Percentiles rank a stretch among this genome's conserved stretches.
phyloP scores from a whole-genome alignment of 2,329 filamentous ascomycete species.

The Monilinia polystroma region DNA sequence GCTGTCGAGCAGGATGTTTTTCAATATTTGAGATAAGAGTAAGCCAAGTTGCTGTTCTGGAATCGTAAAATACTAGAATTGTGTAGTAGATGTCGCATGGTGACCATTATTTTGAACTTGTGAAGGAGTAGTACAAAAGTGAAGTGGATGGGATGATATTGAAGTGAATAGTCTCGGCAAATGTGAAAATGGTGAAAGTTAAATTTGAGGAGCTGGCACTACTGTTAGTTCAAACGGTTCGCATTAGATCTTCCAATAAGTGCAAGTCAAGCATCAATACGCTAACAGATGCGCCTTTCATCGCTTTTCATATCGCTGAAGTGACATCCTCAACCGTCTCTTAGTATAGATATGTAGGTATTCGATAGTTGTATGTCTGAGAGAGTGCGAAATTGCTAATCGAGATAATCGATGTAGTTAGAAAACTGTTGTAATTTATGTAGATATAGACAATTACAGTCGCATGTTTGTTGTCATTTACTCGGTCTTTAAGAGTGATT shows the following conservation, averaged over 20 bases:
- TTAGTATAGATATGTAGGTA: neutral
- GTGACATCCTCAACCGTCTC: neutral
- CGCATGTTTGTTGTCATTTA: neutral
- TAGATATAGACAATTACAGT: neutral
- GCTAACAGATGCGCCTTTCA: no score
- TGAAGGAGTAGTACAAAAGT: neutral
- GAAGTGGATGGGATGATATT: neutral
- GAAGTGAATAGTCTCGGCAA: neutral
- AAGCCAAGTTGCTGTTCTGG: neutral
- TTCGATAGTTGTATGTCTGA: no score
- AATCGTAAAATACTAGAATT: neutral
- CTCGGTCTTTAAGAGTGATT: neutral
- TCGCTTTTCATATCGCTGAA: neutral
- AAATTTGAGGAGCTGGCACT: neutral
- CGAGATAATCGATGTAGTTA: neutral
- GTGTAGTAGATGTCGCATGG: neutral
- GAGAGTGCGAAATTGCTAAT: neutral
- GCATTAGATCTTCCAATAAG: no score
- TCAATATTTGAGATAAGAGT: neutral
- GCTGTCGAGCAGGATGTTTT: neutral
- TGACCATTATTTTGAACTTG: neutral
- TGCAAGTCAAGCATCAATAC: neutral
- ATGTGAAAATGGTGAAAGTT: no score
- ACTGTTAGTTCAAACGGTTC: neutral
- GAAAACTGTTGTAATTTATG: neutral